Conservation (phyloP, 31 red algal genomes). For the Bonnemaisonia californica region DNA sequence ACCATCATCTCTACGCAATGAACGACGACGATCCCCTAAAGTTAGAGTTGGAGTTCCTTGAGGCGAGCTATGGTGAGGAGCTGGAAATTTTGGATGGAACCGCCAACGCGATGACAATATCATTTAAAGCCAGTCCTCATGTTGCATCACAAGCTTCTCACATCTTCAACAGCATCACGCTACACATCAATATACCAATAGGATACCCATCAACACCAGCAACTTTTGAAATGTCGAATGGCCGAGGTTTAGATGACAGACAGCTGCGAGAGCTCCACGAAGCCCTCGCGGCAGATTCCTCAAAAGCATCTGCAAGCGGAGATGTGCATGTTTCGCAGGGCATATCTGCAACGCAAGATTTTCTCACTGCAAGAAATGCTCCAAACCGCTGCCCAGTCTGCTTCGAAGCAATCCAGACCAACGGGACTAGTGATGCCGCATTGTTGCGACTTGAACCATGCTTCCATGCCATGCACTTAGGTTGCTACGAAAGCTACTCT, state of each 20-base stretch:
- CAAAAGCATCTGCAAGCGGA: background rate
- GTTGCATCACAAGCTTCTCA: background rate
- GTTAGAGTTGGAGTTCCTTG: background rate
- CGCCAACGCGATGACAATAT: background rate
- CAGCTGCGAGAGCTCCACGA: background rate
- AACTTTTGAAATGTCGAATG: background rate
- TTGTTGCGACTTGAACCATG: background rate
- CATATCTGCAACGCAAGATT: constrained; percentile 4
- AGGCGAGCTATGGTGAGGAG: background rate
- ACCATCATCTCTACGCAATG: background rate
- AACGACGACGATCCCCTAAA: background rate
- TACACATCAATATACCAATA: background rate
- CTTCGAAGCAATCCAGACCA: background rate
- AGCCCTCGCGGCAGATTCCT: background rate
- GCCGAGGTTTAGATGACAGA: background rate
- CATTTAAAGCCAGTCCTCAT: background rate
- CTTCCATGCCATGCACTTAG: background rate
- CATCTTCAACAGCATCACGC: background rate
- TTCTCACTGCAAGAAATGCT: background rate
- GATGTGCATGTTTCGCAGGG: background rate
- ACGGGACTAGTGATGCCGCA: background rate
- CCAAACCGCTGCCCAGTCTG: constrained; percentile 20
- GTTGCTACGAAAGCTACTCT: constrained; percentile 3
- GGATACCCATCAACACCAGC: background rate
- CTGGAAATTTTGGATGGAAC: background rate